Base-by-base conservation (phyloP, 805 yeast species). In the Sugiyamaella smithiae region DNA sequence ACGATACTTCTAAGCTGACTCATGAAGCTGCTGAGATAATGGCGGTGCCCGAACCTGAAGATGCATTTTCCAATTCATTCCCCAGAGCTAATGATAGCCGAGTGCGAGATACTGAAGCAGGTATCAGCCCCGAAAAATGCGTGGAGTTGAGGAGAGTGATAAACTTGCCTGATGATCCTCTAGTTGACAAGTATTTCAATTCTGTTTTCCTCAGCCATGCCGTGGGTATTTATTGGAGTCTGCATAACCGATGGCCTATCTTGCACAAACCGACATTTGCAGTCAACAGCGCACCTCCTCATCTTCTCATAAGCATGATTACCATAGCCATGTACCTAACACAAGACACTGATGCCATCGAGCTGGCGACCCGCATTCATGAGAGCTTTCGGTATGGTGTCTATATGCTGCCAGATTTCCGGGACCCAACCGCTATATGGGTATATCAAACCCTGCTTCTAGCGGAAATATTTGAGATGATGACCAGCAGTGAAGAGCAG, bases 391-490 rank as follows among this genome's bases (percentile, higher is more conserved):
- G 95, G 44, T 83, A 81, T 73, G 67, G 75, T 25, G 73, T 86
- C 2, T 86, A 86, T 57, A 75, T 82, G 38, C 78, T 82, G 45
- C 81, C 81, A 4, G 85, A 81, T 46, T 88, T 87, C 62, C 80
- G 77, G 50, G 82, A 91, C 0, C 95, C 96, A 0, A 83, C 88
- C 0, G 75, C 75, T 52, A 68, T 84, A 5, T 88, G 90, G 84
- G 77, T 88, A 7, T 72, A 88, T 45, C 96, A 88, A 64, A 73
- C 87, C 57, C 70, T 88, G 53, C 65, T 85, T 48, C 63, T 88
- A 54, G 64, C 89, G 14, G 96, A 88, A 60, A 81, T 82, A 67
- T 83, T 81, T 61, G 96, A 88, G 62, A 85, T 88, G 47, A 76
- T 56, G 55, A 41, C 57, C 19, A 51, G 57, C 38, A 57, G 59